phyloP scores from a whole-genome alignment of 106 monocot genomes.

The Hemerocallis citrina region DNA sequence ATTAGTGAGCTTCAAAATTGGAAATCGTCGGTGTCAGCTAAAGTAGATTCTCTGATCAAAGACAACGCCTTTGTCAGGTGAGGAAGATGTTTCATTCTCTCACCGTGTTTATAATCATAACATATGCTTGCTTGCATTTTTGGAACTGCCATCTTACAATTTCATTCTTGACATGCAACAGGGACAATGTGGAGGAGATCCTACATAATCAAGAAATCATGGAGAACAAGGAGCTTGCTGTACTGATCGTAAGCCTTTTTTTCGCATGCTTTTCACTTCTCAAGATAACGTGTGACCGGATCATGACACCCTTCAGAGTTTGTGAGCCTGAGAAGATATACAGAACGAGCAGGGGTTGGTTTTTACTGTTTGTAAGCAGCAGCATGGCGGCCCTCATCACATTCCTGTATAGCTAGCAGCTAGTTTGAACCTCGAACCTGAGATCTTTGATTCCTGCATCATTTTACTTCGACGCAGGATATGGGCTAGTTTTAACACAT shows the following conservation, averaged over 20 bases:
- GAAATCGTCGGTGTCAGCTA: conserved; percentile 21
- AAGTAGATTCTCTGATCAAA: conserved; percentile 28
- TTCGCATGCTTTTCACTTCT: conserved; percentile 31
- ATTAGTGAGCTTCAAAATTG: conserved; percentile 26
- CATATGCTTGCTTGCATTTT: too few relatives aligned
- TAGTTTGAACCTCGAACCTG: not conserved
- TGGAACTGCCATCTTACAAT: too few relatives aligned
- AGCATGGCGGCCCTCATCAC: conserved; percentile 27
- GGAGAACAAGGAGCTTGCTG: conserved; percentile 39
- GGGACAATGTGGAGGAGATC: conserved; percentile 31
- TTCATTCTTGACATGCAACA: conserved; percentile 15
- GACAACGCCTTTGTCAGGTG: conserved; percentile 35
- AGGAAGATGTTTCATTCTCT: conserved; percentile 1
- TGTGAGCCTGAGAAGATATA: not conserved
- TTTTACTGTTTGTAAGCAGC: conserved; percentile 36
- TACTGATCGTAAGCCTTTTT: conserved; percentile 23
- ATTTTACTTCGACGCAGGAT: not conserved
- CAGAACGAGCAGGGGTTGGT: conserved; percentile 22
- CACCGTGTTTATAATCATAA: too few relatives aligned
- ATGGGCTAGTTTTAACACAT: not conserved
- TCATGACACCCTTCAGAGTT: conserved; percentile 8
- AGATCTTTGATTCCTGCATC: not conserved
- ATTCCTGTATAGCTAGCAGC: conserved; percentile 20
- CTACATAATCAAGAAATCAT: conserved; percentile 24
- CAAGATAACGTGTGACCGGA: conserved; percentile 25